phyloP scores from a whole-genome alignment of 208 protist genomes.

The Leishmania major region DNA sequence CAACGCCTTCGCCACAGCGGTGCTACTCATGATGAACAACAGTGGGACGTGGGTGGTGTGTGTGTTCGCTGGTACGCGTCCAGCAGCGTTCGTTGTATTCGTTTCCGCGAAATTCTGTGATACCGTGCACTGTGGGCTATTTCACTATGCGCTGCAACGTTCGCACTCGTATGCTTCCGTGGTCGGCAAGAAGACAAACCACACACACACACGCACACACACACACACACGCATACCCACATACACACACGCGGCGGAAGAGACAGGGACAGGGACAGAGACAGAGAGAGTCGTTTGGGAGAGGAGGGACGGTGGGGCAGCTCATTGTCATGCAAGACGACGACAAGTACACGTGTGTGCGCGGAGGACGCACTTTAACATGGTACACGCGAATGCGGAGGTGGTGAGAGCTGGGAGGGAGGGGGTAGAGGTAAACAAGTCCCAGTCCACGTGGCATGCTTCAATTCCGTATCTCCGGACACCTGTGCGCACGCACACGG shows the following conservation, averaged over 20 bases:
- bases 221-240: too few species aligned
- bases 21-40: not conserved
- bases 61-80: not conserved
- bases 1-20: not conserved
- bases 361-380: not conserved
- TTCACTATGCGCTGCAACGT: not conserved
- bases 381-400: not conserved
- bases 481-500: not conserved
- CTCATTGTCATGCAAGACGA: not conserved
- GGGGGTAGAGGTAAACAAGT: not conserved
- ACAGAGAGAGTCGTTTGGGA: not conserved
- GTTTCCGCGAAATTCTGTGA: not conserved
- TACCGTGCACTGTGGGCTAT: not conserved
- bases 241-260: too few species aligned
- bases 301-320: not conserved
- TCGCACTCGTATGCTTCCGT: not conserved
- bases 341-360: too few species aligned
- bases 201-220: not conserved
- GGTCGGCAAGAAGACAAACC: not conserved
- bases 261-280: not conserved
- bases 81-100: not conserved
- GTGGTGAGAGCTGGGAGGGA: too few species aligned
- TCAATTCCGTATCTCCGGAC: not conserved
- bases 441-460: not conserved
- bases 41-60: not conserved